Percentiles rank a stretch among this genome's conserved stretches.
Conservation (phyloP, 2,329 filamentous ascomycete species). For the Aciculosporium take region DNA sequence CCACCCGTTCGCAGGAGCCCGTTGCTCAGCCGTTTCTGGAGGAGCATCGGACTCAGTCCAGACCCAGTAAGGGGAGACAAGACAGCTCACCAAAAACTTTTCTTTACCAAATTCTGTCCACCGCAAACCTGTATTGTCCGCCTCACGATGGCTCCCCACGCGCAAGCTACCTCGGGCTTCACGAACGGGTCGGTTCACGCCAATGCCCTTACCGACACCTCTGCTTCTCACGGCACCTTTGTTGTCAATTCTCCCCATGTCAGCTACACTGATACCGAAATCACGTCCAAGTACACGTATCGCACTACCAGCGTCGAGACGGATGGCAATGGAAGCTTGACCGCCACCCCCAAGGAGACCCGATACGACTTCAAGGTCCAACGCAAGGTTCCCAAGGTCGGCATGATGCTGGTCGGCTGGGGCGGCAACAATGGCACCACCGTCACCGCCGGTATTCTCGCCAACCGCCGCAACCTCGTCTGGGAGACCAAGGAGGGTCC, state of each 20-base stretch:
- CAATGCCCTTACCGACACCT: constrained; percentile 29
- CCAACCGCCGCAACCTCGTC: constrained; percentile 70
- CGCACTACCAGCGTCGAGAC: constrained; percentile 75
- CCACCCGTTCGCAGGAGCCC: constrained; percentile 92
- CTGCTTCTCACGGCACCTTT: constrained; percentile 51
- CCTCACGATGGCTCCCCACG: constrained; percentile 78
- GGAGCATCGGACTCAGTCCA: constrained; percentile 58
- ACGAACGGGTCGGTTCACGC: constrained; percentile 45
- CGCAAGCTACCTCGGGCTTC: constrained; percentile 43
- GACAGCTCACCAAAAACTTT: constrained; percentile 2
- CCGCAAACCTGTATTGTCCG: constrained; percentile 8
- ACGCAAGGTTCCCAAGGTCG: constrained; percentile 81
- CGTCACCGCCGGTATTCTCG: constrained; percentile 91
- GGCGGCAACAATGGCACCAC: constrained; percentile 98
- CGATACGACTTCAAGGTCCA: constrained; percentile 96
- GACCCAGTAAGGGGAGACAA: constrained; percentile 36
- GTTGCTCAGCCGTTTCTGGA: constrained; percentile 80
- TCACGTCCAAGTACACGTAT: constrained; percentile 91
- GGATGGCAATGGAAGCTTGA: constrained; percentile 58
- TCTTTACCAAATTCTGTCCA: constrained; percentile 7
- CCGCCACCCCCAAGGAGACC: constrained; percentile 77
- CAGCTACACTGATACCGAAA: constrained; percentile 72
- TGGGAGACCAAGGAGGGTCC: constrained; percentile 92
- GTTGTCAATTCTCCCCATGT: constrained; percentile 87
- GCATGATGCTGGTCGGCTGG: constrained; percentile 95